These are phyloP conservation scores for Endotrypanum monterogeii DNA, from an alignment of 208 protist genomes.

Conservation along the genomic window DNA sequence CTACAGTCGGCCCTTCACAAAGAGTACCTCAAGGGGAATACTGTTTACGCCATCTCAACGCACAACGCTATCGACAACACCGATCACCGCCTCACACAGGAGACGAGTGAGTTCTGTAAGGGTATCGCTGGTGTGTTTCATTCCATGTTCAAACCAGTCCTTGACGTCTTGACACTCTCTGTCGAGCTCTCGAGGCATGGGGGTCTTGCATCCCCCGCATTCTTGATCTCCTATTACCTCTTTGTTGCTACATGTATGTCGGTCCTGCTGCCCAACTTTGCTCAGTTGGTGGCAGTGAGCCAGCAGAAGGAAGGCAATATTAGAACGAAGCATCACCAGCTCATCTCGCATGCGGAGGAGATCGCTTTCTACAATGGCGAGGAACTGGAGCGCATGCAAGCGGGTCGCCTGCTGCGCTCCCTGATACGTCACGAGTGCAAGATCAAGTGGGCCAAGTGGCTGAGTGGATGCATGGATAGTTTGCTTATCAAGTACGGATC, in stretches of 20 bases:
- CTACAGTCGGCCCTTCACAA: constrained; percentile 61
- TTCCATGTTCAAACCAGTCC: constrained; percentile 72
- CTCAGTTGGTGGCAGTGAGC: constrained; percentile 53
- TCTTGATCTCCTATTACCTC: constrained; percentile 79
- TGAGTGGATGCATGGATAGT: constrained; percentile 53
- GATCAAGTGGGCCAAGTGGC: constrained; percentile 80
- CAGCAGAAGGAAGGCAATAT: constrained; percentile 86
- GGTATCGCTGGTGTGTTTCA: constrained; percentile 71
- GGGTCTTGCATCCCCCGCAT: constrained; percentile 50
- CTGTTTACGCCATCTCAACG: constrained; percentile 59
- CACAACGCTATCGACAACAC: constrained; percentile 71
- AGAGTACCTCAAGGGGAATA: constrained; percentile 68
- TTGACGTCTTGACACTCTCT: constrained; percentile 84
- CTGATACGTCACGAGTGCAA: constrained; percentile 65
- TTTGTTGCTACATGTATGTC: constrained; percentile 63
- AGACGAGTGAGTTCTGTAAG: constrained; percentile 77
- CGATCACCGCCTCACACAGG: constrained; percentile 77
- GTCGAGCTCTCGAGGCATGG: constrained; percentile 52
- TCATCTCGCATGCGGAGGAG: constrained; percentile 88
- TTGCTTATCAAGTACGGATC: constrained; percentile 83
- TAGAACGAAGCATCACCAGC: constrained; percentile 74
- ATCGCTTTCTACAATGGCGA: constrained; percentile 92
- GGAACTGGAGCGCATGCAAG: constrained; percentile 75
- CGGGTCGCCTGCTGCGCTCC: constrained; percentile 61
- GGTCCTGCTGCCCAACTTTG: constrained; percentile 73